Percentiles rank a stretch among this genome's conserved stretches.
Evolutionary conservation across 768 basidiomycete species (phyloP).

Genomic region (Tylopilus sp.): DNA sequence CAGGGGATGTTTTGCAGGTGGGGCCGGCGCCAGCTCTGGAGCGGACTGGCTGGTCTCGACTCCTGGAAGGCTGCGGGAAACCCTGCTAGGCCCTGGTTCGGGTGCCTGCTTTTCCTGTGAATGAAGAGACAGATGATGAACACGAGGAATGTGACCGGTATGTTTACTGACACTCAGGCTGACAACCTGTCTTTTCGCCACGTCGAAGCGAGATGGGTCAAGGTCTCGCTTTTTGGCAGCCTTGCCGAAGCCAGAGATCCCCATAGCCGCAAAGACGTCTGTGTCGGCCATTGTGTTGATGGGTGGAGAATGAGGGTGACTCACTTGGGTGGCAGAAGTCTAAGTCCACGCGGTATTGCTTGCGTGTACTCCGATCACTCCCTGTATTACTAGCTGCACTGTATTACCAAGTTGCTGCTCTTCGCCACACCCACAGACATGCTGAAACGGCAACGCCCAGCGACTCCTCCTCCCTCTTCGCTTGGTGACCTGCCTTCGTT

Average conservation of each 20-base stretch:
- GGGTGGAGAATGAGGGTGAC: conserved; percentile 1
- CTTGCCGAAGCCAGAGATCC: conserved; percentile 83
- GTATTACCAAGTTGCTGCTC: not conserved
- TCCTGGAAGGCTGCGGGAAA: conserved; percentile 10
- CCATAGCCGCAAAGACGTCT: conserved; percentile 80
- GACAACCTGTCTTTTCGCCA: conserved; percentile 56
- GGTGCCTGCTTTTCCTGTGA: conserved; percentile 14
- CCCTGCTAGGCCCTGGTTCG: conserved; percentile 16
- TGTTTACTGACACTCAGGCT: conserved; percentile 23
- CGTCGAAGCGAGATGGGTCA: conserved; percentile 77
- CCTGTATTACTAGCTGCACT: conserved; percentile 11
- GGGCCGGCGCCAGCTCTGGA: conserved; percentile 5
- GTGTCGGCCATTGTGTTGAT: conserved; percentile 46
- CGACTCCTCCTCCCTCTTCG: conserved; percentile 40
- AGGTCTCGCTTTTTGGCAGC: conserved; percentile 59
- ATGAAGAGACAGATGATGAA: conserved; percentile 11
- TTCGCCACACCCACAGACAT: conserved; percentile 30
- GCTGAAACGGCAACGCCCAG: conserved; percentile 53
- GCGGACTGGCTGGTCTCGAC: conserved; percentile 18
- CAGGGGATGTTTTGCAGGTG: not conserved
- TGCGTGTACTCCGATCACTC: conserved; percentile 19
- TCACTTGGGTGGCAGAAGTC: conserved; percentile 17
- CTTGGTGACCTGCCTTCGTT: conserved; percentile 25
- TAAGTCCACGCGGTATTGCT: conserved; percentile 8
- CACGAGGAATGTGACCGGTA: conserved; percentile 16